phyloP scores from a whole-genome alignment of 2,329 filamentous ascomycete genomes.

The Trichoderma harzianum region DNA sequence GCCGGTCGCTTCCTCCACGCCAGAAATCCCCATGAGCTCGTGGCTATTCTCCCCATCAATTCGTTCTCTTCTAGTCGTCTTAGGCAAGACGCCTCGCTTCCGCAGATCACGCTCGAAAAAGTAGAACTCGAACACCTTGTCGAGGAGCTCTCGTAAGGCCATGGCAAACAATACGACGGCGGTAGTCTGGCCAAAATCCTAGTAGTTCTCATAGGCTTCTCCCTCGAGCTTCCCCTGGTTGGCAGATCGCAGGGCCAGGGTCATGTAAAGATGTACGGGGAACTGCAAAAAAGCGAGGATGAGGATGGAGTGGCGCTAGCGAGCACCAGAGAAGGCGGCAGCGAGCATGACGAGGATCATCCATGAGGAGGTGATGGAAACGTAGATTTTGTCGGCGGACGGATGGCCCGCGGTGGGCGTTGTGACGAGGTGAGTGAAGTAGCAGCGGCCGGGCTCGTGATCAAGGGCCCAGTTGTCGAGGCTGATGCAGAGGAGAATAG shows the following conservation, averaged over 20 bases:
- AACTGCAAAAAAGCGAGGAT: slow-evolving; percentile 29
- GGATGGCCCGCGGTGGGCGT: slow-evolving; percentile 25
- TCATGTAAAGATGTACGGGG: slow-evolving; percentile 33
- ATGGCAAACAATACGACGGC: slow-evolving; percentile 28
- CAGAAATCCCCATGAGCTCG: neutral
- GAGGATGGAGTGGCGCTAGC: slow-evolving; percentile 25
- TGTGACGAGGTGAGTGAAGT: slow-evolving; percentile 24
- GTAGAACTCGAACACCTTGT: slow-evolving; percentile 24
- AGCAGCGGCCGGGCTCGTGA: slow-evolving; percentile 27
- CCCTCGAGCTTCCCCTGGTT: slow-evolving; percentile 26
- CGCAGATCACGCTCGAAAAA: slow-evolving; percentile 13
- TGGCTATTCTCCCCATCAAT: neutral
- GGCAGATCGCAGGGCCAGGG: slow-evolving; percentile 29
- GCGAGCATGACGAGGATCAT: slow-evolving; percentile 23
- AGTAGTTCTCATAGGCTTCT: slow-evolving; percentile 25
- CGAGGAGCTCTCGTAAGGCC: slow-evolving; percentile 23
- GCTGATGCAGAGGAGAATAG: slow-evolving; percentile 28
- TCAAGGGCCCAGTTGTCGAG: slow-evolving; percentile 28
- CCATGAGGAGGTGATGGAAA: slow-evolving; percentile 24
- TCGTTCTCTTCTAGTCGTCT: neutral
- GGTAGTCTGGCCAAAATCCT: slow-evolving; percentile 34
- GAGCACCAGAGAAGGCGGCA: slow-evolving; percentile 21
- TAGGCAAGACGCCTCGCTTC: neutral
- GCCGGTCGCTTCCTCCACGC: neutral
- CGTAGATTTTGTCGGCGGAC: slow-evolving; percentile 25